A percentile compares a stretch with the other conserved stretches of the same genome.
phyloP scores from a whole-genome alignment of 176 grass and related monocot genomes.

The Avena insularis region DNA sequence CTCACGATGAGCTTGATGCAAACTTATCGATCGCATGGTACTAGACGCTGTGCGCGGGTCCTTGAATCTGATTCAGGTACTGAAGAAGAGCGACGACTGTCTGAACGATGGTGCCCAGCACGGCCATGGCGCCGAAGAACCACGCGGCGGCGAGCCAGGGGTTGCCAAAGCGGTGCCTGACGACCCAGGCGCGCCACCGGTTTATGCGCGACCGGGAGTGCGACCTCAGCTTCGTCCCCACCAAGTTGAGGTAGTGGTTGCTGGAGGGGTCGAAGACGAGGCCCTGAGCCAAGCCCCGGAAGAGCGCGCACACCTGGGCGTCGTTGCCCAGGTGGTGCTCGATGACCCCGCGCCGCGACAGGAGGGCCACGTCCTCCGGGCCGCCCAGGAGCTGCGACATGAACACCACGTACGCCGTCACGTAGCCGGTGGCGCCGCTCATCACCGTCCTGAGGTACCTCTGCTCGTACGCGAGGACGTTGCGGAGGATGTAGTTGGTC shows the following conservation, averaged over 20 bases:
- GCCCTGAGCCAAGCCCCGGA: background rate
- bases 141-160: slow-evolving; percentile 24
- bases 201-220: background rate
- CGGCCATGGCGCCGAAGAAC: background rate
- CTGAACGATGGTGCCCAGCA: slow-evolving; percentile 23
- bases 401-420: slow-evolving; percentile 29
- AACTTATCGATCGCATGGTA: no score
- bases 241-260: background rate
- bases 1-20: no score
- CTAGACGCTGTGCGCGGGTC: no score
- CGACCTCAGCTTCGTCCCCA: background rate
- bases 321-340: slow-evolving; percentile 19
- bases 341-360: background rate
- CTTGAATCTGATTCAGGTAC: background rate
- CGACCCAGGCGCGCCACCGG: background rate
- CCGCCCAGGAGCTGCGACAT: slow-evolving; percentile 29
- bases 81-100: background rate
- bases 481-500: slow-evolving; percentile 14
- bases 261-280: background rate
- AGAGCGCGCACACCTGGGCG: background rate
- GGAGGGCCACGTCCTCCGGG: slow-evolving; percentile 33
- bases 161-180: slow-evolving; percentile 18
- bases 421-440: background rate
- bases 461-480: slow-evolving; percentile 28
- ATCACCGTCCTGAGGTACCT: background rate